phyloP scores from a whole-genome alignment of 2,329 filamentous ascomycete genomes.

The Emmonsiellopsis sp. region DNA sequence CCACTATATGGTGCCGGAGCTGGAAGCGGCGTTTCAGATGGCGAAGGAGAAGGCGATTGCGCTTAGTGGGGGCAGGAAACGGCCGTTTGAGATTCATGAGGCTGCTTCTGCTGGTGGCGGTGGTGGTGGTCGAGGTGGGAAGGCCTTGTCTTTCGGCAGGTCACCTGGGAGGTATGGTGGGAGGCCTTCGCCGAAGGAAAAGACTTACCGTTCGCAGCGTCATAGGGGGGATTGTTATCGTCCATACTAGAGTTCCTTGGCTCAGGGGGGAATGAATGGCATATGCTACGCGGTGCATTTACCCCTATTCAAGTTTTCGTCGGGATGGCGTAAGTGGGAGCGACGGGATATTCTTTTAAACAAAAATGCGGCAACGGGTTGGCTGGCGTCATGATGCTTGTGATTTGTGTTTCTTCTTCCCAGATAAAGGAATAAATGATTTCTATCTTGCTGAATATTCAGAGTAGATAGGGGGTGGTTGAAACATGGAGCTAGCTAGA shows the following conservation, averaged over 20 bases:
- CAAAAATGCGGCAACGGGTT: neutral
- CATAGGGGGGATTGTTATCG: neutral
- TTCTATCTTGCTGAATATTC: too few species aligned
- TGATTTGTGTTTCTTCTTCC: too few species aligned
- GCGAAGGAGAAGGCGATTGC: slow-evolving; percentile 27
- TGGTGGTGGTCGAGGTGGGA: neutral
- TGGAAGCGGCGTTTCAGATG: slow-evolving; percentile 24
- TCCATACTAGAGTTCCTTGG: neutral
- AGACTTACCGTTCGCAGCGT: neutral
- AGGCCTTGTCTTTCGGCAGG: neutral
- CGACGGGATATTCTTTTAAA: neutral
- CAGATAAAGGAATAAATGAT: too few species aligned
- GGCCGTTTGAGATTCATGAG: slow-evolving; percentile 19
- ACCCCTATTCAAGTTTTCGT: too few species aligned
- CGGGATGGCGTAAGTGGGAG: too few species aligned
- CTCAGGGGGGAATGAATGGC: neutral
- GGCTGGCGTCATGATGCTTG: too few species aligned
- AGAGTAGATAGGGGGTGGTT: too few species aligned
- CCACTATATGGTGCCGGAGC: slow-evolving; percentile 23
- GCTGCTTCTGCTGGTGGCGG: neutral
- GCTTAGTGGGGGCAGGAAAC: slow-evolving; percentile 30
- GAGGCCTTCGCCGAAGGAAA: neutral
- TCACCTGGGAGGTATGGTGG: neutral
- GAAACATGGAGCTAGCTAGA: too few species aligned
- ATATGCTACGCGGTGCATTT: neutral